Evolutionary conservation across 257 asterid genomes (phyloP), one percentile per base, ranked within the genome.

Genomic region (Hygrophila difformis): DNA sequence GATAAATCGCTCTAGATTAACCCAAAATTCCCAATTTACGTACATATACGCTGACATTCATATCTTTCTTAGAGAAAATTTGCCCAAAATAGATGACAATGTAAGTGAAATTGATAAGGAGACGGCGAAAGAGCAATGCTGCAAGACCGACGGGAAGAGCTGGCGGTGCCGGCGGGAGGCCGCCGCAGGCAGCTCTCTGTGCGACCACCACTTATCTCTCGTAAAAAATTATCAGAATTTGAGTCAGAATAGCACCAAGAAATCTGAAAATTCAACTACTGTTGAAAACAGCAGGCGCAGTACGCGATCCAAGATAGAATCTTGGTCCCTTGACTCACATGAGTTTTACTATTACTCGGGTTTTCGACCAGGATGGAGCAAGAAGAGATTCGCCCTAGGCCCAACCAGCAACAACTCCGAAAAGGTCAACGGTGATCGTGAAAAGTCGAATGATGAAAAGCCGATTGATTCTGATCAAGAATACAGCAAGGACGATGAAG

Each of bases 351-450:
- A 87, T 53, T 87, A 87, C 46, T 69, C 93, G 0, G 93, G 93
- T 0, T 87, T 87, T 31, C 87, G 97, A 4, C 93, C 97, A 0
- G 68, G 70, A 0, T 77, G 91, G 93, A 79, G 79, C 12, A 76
- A 68, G 48, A 75, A 54, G 29, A 72, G 93, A 56, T n/a, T n/a
- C n/a, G n/a, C n/a, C n/a, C n/a, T n/a, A n/a, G 91, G 78, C 19
- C 68, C 53, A 12, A 14, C 5, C 1, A 3, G 45, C 10, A 14
- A 24, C n/a, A 41, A 20, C 13, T n/a, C n/a, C n/a, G n/a, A n/a
- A n/a, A n/a, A n/a, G n/a, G n/a, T n/a, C n/a, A n/a, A n/a, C n/a
- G n/a, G n/a, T n/a, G n/a, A n/a, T n/a, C n/a, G n/a, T n/a, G n/a
- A n/a, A n/a, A 39, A 12, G 18, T 39, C 14, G 44, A 14, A n/a